Percentiles rank a stretch among this genome's conserved stretches.
These are phyloP conservation scores for Globisporangium megalacanthum DNA, from an alignment of 352 stramenopile genomes.

Conservation along the genomic window DNA sequence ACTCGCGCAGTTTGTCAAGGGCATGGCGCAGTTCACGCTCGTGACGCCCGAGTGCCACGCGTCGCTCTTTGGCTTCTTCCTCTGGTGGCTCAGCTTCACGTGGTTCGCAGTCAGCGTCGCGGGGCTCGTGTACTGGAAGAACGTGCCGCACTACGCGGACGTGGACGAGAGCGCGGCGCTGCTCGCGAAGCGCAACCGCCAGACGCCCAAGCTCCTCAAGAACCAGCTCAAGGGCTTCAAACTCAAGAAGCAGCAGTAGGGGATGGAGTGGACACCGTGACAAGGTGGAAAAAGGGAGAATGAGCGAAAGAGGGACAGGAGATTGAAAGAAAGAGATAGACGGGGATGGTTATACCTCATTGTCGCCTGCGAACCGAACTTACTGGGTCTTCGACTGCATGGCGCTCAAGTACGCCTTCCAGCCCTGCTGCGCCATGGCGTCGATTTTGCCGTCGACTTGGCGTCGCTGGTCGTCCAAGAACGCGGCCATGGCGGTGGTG, in stretches of 20 bases:
- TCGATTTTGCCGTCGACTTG: slow-evolving; percentile 93
- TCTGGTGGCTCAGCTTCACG: slow-evolving; percentile 43
- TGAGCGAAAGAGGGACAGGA: too few relatives aligned
- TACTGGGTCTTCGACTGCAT: slow-evolving; percentile 41
- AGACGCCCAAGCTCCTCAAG: slow-evolving; percentile 64
- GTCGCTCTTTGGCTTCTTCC: slow-evolving; percentile 56
- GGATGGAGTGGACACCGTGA: too few relatives aligned
- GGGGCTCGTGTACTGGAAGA: slow-evolving; percentile 65
- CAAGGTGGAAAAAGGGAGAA: too few relatives aligned
- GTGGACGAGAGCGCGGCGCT: slow-evolving; percentile 7
- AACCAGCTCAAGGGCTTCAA: slow-evolving; percentile 71
- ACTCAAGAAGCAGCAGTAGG: slow-evolving; percentile 44
- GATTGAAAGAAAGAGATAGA: not conserved
- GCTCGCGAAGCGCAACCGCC: slow-evolving; percentile 30
- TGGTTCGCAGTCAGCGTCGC: slow-evolving; percentile 52
- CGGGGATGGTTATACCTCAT: slow-evolving; percentile 2
- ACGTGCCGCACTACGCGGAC: slow-evolving; percentile 30
- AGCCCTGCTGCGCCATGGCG: slow-evolving; percentile 81
- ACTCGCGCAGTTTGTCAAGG: slow-evolving; percentile 49
- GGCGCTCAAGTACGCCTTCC: slow-evolving; percentile 87
- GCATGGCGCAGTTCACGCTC: slow-evolving; percentile 58
- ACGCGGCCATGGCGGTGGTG: slow-evolving; percentile 88
- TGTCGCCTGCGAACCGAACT: not conserved
- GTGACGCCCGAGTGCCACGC: slow-evolving; percentile 55
- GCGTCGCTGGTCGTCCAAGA: slow-evolving; percentile 89